Conservation (phyloP, 345 rosid species). For the Odontarrhena argentea region DNA sequence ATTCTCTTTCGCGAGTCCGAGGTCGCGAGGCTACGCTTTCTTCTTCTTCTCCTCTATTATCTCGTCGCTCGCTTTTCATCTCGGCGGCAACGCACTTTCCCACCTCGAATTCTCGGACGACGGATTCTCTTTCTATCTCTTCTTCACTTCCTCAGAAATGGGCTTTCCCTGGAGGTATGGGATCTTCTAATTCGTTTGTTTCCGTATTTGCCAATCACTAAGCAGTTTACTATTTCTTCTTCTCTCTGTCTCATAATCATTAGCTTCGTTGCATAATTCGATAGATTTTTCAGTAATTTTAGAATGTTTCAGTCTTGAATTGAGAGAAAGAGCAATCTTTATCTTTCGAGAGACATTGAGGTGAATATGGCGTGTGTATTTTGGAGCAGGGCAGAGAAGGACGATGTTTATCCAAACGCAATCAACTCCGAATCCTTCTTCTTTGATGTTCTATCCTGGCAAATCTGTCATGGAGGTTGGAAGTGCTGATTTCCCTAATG, state of each 20-base stretch:
- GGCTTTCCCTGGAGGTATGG: slow-evolving; percentile 50
- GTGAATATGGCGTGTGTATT: neutral
- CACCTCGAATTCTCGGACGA: slow-evolving; percentile 29
- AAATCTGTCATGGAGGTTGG: slow-evolving; percentile 92
- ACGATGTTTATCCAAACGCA: slow-evolving; percentile 92
- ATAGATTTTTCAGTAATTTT: neutral
- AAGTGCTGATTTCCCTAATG: slow-evolving; percentile 84
- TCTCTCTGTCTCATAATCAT: neutral
- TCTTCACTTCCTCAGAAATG: slow-evolving; percentile 42
- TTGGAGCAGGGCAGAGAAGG: slow-evolving; percentile 74
- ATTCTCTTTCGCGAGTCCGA: slow-evolving; percentile 30
- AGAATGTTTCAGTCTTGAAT: neutral
- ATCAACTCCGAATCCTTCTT: slow-evolving; percentile 85
- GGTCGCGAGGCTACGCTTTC: slow-evolving; percentile 15
- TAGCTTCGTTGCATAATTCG: slow-evolving; percentile 3
- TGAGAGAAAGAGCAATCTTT: neutral
- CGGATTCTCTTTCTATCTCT: slow-evolving; percentile 25
- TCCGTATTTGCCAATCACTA: neutral
- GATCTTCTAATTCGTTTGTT: neutral
- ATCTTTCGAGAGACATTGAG: neutral
- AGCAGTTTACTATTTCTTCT: neutral
- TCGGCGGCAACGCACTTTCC: slow-evolving; percentile 32
- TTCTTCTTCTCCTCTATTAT: slow-evolving; percentile 25
- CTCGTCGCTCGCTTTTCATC: slow-evolving; percentile 45
- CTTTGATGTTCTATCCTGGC: slow-evolving; percentile 92